A percentile compares a stretch with the other conserved stretches of the same genome.
These are phyloP conservation scores for Lactifluus subvellereus DNA, from an alignment of 768 basidiomycete species.

Conservation along the genomic window DNA sequence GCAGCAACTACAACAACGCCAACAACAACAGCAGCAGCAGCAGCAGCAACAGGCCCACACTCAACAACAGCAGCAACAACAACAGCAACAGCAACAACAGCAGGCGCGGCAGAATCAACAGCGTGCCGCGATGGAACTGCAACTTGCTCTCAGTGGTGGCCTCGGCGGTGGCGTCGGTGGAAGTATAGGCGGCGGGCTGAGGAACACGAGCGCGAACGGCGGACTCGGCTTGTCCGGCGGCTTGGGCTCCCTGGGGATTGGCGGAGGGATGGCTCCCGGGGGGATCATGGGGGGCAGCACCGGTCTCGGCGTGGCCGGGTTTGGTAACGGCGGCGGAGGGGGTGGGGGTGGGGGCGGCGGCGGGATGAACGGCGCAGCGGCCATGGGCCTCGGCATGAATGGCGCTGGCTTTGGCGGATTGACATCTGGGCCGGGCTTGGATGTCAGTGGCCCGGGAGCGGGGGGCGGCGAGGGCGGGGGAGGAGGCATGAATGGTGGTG, in stretches of 20 bases:
- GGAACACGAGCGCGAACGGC: conserved; percentile 7
- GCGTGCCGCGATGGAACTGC: conserved; percentile 13
- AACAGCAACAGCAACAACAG: conserved; percentile 10
- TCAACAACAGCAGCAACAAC: conserved; percentile 10
- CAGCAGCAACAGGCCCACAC: conserved; percentile 4
- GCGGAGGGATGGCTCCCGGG: neutral
- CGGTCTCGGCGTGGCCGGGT: neutral
- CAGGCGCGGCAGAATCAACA: conserved; percentile 18
- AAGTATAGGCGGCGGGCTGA: conserved; percentile 7
- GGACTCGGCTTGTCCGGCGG: conserved; percentile 8
- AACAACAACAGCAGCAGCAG: conserved; percentile 14
- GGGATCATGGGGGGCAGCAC: neutral
- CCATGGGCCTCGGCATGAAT: conserved; percentile 5
- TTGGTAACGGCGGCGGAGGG: neutral
- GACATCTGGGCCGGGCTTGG: neutral
- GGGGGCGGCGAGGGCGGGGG: neutral
- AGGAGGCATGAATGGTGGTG: neutral
- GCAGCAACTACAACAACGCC: conserved; percentile 7
- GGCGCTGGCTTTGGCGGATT: conserved; percentile 6
- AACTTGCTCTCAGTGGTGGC: conserved; percentile 15
- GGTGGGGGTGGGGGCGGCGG: too few species aligned
- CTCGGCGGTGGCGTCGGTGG: conserved; percentile 11
- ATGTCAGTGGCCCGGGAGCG: neutral
- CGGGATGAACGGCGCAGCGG: neutral
- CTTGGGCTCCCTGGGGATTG: neutral